Percentiles rank a stretch among this genome's conserved stretches.
phyloP scores from a whole-genome alignment of 2,329 filamentous ascomycete species.

The Bipolaris oryzae region DNA sequence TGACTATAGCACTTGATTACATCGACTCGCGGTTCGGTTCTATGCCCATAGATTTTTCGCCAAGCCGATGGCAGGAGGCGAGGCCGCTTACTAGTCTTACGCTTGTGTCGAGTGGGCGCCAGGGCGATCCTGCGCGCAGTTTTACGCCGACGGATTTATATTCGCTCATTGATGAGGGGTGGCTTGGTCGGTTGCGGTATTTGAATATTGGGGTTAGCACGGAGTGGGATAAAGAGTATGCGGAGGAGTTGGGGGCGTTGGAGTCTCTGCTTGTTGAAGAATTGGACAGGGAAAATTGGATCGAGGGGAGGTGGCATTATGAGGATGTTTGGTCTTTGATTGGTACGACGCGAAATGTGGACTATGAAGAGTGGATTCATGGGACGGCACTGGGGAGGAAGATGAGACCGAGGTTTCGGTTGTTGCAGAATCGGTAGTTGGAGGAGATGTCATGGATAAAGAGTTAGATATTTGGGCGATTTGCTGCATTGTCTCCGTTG shows the following conservation, averaged over 20 bases:
- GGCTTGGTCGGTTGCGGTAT: conserved; percentile 48
- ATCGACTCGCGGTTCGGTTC: conserved; percentile 51
- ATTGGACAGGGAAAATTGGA: conserved; percentile 48
- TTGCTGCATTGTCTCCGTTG: background rate
- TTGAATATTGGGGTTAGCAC: conserved; percentile 48
- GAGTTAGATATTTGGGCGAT: background rate
- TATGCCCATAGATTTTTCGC: conserved; percentile 24
- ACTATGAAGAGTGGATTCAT: conserved; percentile 34
- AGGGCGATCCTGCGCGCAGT: conserved; percentile 40
- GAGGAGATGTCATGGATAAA: background rate
- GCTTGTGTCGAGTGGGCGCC: conserved; percentile 49
- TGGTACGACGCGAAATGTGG: conserved; percentile 11
- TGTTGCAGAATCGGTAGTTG: conserved; percentile 31
- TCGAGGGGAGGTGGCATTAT: conserved; percentile 44
- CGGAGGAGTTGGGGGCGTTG: conserved; percentile 49
- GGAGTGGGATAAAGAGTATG: conserved; percentile 47
- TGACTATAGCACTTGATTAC: conserved; percentile 56
- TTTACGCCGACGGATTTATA: conserved; percentile 52
- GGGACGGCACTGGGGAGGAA: conserved; percentile 24
- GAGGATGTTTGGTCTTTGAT: conserved; percentile 11
- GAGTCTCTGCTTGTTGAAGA: conserved; percentile 47
- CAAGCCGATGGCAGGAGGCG: conserved; percentile 24
- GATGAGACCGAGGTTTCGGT: conserved; percentile 31
- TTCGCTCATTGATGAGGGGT: conserved; percentile 50
- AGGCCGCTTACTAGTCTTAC: conserved; percentile 49